Evolutionary conservation across 2,329 filamentous ascomycete genomes (phyloP), one percentile per base, ranked within the genome.

Genomic region (Aspergillus sp.): DNA sequence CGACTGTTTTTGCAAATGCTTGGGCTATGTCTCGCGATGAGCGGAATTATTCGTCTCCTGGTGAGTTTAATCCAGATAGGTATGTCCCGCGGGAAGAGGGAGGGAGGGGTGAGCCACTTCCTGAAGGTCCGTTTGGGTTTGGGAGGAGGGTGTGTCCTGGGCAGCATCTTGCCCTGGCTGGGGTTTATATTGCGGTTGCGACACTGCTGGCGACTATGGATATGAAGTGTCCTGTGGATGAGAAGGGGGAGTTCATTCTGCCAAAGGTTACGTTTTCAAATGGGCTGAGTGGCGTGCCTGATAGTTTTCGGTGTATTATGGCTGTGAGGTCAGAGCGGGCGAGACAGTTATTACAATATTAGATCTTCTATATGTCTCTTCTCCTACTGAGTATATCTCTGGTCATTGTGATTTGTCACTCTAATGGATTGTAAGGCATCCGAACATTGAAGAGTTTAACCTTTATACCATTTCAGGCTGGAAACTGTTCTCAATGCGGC

Each of bases 21-120:
- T 78, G 76, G 73, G 76, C 60, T 19, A 62, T 60, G 43, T 27
- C 44, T 5, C 74, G 76, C 48, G 74, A 79, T 48, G 68, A 73
- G 2, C 48, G 61, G 2, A 25, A 43, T 14, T 59, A 59, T 11
- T 52, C 46, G 1, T 6, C 12, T 6, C 56, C 56, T 1, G 52
- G 52, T 11, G 21, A 43, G 5, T 55, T 59, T n/a, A n/a, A 47
- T n/a, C 56, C 56, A 3, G 56, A 55, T 14, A 46, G 56, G 12
- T 59, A 47, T 27, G 25, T 55, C 15, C 25, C 46, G 2, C 9
- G n/a, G n/a, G 19, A 39, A 8, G 46, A 51, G 3, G 56, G 52
- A 2, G 52, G 52, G 5, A 46, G 27, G 25, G 56, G 52, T 1
- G 47, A 59, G 21, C 31, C 52, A 2, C 19, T 52, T 1, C 56